These are phyloP conservation scores for Pythium phragmitis DNA, from an alignment of 352 stramenopile genomes.

Conservation along the genomic window DNA sequence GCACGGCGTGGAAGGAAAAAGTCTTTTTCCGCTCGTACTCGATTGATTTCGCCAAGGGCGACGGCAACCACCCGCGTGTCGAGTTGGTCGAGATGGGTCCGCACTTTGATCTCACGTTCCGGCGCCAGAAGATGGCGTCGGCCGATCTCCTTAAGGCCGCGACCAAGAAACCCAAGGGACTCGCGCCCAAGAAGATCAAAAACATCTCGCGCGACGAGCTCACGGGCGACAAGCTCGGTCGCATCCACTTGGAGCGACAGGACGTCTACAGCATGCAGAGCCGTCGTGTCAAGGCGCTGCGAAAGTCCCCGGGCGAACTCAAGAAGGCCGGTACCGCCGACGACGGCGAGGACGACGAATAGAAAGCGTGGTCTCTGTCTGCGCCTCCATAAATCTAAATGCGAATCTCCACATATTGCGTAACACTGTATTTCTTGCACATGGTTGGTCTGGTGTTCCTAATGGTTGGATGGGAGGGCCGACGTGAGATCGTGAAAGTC, in stretches of 20 bases:
- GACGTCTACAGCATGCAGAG: conserved; percentile 96
- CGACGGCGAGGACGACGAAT: conserved; percentile 42
- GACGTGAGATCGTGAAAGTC: conserved; percentile 92
- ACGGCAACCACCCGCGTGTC: conserved; percentile 81
- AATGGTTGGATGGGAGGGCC: conserved; percentile 14
- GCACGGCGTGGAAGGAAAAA: conserved; percentile 91
- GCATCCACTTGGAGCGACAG: conserved; percentile 98
- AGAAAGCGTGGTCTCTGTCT: conserved; percentile 15
- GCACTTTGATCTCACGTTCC: conserved; percentile 89
- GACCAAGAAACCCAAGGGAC: conserved; percentile 92
- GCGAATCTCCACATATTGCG: conserved; percentile 21
- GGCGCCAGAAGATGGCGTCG: conserved; percentile 94
- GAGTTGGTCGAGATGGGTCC: conserved; percentile 91
- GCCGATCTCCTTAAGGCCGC: conserved; percentile 95
- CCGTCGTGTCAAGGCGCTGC: conserved; percentile 94
- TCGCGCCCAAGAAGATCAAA: conserved; percentile 96
- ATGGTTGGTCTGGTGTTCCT: no score
- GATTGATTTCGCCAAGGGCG: conserved; percentile 92
- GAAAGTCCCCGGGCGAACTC: conserved; percentile 78
- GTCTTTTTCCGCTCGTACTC: conserved; percentile 97
- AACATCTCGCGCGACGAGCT: conserved; percentile 96
- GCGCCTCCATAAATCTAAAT: conserved; percentile 28
- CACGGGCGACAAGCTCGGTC: conserved; percentile 97
- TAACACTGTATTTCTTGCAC: conserved; percentile 15
- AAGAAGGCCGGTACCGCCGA: conserved; percentile 52